Evolutionary conservation across 306 rosid genomes (phyloP).

Genomic region (Ammopiptanthus mongolicus): DNA sequence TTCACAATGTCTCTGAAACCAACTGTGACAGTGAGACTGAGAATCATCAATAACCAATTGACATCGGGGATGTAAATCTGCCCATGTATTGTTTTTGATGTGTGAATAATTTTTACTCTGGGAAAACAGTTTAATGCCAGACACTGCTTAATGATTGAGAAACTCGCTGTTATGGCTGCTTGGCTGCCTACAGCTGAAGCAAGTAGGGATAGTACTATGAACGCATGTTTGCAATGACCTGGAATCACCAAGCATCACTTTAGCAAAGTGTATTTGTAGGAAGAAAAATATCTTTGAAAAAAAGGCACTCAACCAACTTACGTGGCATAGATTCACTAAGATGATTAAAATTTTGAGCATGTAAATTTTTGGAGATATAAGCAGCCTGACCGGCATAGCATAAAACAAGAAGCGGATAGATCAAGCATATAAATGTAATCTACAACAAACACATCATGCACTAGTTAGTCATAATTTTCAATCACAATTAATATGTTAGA

Average conservation of each 20-base stretch:
- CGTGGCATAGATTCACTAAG: slow-evolving; percentile 64
- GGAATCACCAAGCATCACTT: slow-evolving; percentile 29
- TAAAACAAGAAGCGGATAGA: slow-evolving; percentile 69
- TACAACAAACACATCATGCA: slow-evolving; percentile 32
- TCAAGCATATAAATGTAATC: slow-evolving; percentile 69
- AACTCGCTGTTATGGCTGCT: slow-evolving; percentile 80
- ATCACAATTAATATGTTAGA: not conserved
- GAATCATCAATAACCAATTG: slow-evolving; percentile 83
- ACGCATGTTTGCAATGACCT: slow-evolving; percentile 43
- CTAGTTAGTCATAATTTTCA: slow-evolving; percentile 15
- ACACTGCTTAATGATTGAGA: slow-evolving; percentile 83
- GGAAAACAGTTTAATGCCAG: slow-evolving; percentile 85
- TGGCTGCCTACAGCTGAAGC: slow-evolving; percentile 91
- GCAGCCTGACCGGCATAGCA: slow-evolving; percentile 87
- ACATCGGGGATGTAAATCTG: slow-evolving; percentile 90
- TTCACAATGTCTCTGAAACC: slow-evolving; percentile 57
- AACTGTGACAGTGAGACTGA: slow-evolving; percentile 64
- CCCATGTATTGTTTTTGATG: slow-evolving; percentile 65
- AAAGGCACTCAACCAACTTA: slow-evolving; percentile 27
- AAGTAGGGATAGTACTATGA: slow-evolving; percentile 47
- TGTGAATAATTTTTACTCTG: slow-evolving; percentile 86
- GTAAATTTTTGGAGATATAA: slow-evolving; percentile 55
- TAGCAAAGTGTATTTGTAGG: not conserved
- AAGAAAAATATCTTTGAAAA: not conserved
- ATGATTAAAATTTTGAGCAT: slow-evolving; percentile 38